Conservation (phyloP, 208 protist genomes). For the Trypanosoma theileri region DNA sequence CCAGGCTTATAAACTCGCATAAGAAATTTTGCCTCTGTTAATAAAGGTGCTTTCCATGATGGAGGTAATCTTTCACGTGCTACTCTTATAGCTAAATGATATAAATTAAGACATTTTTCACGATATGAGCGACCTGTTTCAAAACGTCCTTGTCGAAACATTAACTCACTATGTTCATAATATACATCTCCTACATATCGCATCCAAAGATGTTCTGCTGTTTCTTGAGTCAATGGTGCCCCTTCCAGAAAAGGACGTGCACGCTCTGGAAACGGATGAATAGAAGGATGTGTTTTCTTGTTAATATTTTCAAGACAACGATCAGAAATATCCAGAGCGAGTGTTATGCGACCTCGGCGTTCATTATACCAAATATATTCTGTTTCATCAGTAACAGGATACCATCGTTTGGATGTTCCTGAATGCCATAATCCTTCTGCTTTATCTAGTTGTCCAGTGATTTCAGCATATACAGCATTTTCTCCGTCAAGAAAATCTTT, state of each 20-base stretch:
- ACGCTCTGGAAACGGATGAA: slow-evolving; percentile 89
- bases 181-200: slow-evolving; percentile 90
- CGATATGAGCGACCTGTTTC: slow-evolving; percentile 64
- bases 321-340: slow-evolving; percentile 83
- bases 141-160: slow-evolving; percentile 78
- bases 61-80: slow-evolving; percentile 77
- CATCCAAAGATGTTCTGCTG: slow-evolving; percentile 89
- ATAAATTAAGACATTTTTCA: slow-evolving; percentile 81
- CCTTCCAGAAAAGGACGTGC: slow-evolving; percentile 78
- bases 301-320: slow-evolving; percentile 88
- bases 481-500: slow-evolving; percentile 90
- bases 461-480: slow-evolving; percentile 76
- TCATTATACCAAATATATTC: slow-evolving; percentile 92
- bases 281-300: slow-evolving; percentile 90
- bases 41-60: slow-evolving; percentile 80
- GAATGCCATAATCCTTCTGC: slow-evolving; percentile 85
- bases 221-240: slow-evolving; percentile 86
- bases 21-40: slow-evolving; percentile 85
- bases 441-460: slow-evolving; percentile 77
- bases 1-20: slow-evolving; percentile 72
- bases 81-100: slow-evolving; percentile 77
- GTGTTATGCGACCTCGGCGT: slow-evolving; percentile 76
- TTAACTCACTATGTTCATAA: slow-evolving; percentile 84
- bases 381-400: slow-evolving; percentile 84
- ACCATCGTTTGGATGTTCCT: slow-evolving; percentile 83